phyloP scores from a whole-genome alignment of 2,329 filamentous ascomycete species.

The Helicocarpus griseus region DNA sequence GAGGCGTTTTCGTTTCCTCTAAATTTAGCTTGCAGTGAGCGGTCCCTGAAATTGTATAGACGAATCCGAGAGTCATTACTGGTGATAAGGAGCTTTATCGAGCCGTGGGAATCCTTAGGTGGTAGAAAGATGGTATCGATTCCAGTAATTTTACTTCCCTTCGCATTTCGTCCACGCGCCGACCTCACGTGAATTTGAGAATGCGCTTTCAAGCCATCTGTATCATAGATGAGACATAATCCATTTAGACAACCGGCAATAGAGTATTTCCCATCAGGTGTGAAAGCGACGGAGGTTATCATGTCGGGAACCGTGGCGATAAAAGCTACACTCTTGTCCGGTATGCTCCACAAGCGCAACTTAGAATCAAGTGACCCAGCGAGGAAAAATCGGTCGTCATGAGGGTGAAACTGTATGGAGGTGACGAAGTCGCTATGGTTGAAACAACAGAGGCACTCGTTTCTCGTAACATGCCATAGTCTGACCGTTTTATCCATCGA shows the following conservation, averaged over 20 bases:
- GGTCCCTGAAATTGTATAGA: slow-evolving; percentile 79
- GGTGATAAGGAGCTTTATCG: slow-evolving; percentile 77
- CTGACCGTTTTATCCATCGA: slow-evolving; percentile 98
- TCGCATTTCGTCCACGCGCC: slow-evolving; percentile 82
- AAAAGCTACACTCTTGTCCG: slow-evolving; percentile 86
- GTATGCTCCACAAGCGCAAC: slow-evolving; percentile 88
- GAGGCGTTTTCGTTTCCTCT: slow-evolving; percentile 82
- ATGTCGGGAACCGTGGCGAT: slow-evolving; percentile 69
- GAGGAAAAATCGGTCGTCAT: slow-evolving; percentile 91
- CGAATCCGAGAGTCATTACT: slow-evolving; percentile 92
- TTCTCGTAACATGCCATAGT: slow-evolving; percentile 79
- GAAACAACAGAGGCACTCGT: slow-evolving; percentile 85
- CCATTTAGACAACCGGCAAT: slow-evolving; percentile 84
- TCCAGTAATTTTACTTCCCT: slow-evolving; percentile 94
- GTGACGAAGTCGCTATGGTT: slow-evolving; percentile 93
- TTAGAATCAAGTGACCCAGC: slow-evolving; percentile 86
- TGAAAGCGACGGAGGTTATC: slow-evolving; percentile 88
- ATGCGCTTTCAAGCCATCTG: slow-evolving; percentile 73
- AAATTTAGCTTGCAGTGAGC: slow-evolving; percentile 77
- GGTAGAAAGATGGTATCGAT: slow-evolving; percentile 65
- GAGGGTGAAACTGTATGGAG: slow-evolving; percentile 86
- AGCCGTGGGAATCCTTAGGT: slow-evolving; percentile 47
- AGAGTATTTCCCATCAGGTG: slow-evolving; percentile 78
- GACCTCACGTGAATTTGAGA: slow-evolving; percentile 90
- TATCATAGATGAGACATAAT: slow-evolving; percentile 83